Evolutionary conservation across 78 protist species (phyloP).

Genomic region (Speleostelium caveatum): DNA sequence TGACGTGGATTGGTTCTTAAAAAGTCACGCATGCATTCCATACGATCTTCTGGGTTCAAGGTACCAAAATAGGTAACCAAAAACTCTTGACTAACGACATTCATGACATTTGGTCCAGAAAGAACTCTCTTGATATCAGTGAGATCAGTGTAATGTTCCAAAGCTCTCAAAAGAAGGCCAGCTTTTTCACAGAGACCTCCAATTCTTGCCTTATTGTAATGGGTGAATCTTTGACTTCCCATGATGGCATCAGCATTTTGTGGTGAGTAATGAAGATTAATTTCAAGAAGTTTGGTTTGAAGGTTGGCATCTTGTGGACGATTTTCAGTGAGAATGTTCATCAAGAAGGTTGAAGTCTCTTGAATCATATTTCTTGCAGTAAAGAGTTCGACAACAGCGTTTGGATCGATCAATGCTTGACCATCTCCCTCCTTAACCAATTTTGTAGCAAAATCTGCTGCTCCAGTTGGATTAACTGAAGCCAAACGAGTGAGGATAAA

Average conservation of each 20-base stretch:
- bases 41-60: slow-evolving; percentile 87
- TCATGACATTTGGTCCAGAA: slow-evolving; percentile 56
- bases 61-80: slow-evolving; percentile 94
- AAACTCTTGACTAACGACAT: slow-evolving; percentile 82
- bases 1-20: slow-evolving; percentile 89
- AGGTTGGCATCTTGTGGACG: slow-evolving; percentile 91
- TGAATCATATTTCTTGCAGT: slow-evolving; percentile 88
- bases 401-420: slow-evolving; percentile 82
- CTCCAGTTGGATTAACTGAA: slow-evolving; percentile 91
- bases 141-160: slow-evolving; percentile 97
- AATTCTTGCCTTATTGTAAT: slow-evolving; percentile 95
- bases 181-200: slow-evolving; percentile 98
- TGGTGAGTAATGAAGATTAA: slow-evolving; percentile 94
- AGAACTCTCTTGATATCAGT: slow-evolving; percentile 96
- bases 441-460: slow-evolving; percentile 91
- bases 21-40: slow-evolving; percentile 94
- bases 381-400: slow-evolving; percentile 93
- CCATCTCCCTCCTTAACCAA: slow-evolving; percentile 84
- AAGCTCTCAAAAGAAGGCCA: slow-evolving; percentile 96
- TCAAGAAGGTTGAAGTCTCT: slow-evolving; percentile 94
- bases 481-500: slow-evolving; percentile 80
- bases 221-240: slow-evolving; percentile 91
- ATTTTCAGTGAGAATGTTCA: slow-evolving; percentile 95
- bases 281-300: slow-evolving; percentile 98
- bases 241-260: slow-evolving; percentile 98